Evolutionary conservation across 495 filamentous ascomycete species (phyloP).

Genomic region (Talaromyces proteolyticus): DNA sequence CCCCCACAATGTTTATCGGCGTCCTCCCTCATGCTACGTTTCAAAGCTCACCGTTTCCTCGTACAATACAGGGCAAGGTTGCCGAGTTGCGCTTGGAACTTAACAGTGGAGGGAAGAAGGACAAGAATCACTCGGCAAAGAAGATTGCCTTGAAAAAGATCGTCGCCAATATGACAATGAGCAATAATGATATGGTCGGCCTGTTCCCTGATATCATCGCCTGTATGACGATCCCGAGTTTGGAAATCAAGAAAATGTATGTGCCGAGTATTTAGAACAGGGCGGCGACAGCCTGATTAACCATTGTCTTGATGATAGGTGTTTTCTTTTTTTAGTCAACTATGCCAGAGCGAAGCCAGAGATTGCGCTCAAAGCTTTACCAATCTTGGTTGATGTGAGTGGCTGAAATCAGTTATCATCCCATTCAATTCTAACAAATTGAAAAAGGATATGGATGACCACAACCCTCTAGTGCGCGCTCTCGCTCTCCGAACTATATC

Average conservation of each 20-base stretch:
- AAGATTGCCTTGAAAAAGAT: slow-evolving; percentile 99
- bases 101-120: slow-evolving; percentile 90
- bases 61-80: slow-evolving; percentile 82
- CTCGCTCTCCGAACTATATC: slow-evolving; percentile 93
- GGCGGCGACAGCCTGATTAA: slow-evolving; percentile 16
- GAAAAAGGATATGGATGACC: slow-evolving; percentile 83
- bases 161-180: slow-evolving; percentile 99
- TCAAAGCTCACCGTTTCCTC: slow-evolving; percentile 33
- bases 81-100: slow-evolving; percentile 94
- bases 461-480: slow-evolving; percentile 87
- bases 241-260: slow-evolving; percentile 99
- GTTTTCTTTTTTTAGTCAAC: slow-evolving; percentile 95
- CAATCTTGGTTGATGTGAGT: slow-evolving; percentile 74
- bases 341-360: slow-evolving; percentile 95
- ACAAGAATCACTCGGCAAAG: slow-evolving; percentile 95
- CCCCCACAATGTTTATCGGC: slow-evolving; percentile 31
- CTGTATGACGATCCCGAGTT: slow-evolving; percentile 87
- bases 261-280: slow-evolving; percentile 15
- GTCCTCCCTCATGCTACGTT: slow-evolving; percentile 22
- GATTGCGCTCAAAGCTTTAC: slow-evolving; percentile 86
- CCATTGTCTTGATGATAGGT: slow-evolving; percentile 49
- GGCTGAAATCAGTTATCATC: background rate
- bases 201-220: slow-evolving; percentile 92
- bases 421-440: background rate
- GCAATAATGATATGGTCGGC: slow-evolving; percentile 99